Conservation (phyloP, 352 stramenopile species). For the Globisporangium viniferum region DNA sequence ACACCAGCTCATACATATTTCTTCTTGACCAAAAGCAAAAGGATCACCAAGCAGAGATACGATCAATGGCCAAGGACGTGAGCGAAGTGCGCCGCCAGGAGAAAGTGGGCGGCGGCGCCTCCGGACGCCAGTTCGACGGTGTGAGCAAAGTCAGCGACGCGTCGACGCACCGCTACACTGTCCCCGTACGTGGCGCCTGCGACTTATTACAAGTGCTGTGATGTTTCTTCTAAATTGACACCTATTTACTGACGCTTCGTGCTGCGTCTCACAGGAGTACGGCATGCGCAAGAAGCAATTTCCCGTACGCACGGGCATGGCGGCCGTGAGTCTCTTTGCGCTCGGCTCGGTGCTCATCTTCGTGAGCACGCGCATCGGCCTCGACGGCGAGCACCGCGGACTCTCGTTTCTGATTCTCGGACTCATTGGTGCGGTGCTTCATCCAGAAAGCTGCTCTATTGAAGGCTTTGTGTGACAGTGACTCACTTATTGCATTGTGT, state of each 20-base stretch:
- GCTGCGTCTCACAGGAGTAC: slow-evolving; percentile 20
- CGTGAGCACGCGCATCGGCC: slow-evolving; percentile 68
- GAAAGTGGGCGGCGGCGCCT: slow-evolving; percentile 20
- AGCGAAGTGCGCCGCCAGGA: slow-evolving; percentile 33
- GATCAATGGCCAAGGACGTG: slow-evolving; percentile 69
- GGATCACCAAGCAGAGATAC: not conserved
- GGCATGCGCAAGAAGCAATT: slow-evolving; percentile 53
- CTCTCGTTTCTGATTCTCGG: slow-evolving; percentile 78
- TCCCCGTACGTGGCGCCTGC: slow-evolving; percentile 18
- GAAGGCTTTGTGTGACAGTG: not conserved
- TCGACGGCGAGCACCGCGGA: slow-evolving; percentile 70
- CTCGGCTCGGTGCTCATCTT: slow-evolving; percentile 74
- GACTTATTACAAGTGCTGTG: not conserved
- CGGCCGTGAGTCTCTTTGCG: slow-evolving; percentile 63
- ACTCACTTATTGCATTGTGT: not conserved
- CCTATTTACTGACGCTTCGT: not conserved
- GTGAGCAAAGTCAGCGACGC: slow-evolving; percentile 28
- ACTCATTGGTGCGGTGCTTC: slow-evolving; percentile 50
- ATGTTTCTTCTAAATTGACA: not conserved
- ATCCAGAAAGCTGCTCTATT: not conserved
- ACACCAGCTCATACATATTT: not conserved
- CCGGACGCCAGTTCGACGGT: slow-evolving; percentile 25
- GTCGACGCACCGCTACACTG: slow-evolving; percentile 14
- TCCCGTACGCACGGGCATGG: slow-evolving; percentile 70
- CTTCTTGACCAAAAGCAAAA: not conserved